These are phyloP conservation scores for Noccaea caerulescens DNA, from an alignment of 345 rosid genomes.

Conservation along the genomic window DNA sequence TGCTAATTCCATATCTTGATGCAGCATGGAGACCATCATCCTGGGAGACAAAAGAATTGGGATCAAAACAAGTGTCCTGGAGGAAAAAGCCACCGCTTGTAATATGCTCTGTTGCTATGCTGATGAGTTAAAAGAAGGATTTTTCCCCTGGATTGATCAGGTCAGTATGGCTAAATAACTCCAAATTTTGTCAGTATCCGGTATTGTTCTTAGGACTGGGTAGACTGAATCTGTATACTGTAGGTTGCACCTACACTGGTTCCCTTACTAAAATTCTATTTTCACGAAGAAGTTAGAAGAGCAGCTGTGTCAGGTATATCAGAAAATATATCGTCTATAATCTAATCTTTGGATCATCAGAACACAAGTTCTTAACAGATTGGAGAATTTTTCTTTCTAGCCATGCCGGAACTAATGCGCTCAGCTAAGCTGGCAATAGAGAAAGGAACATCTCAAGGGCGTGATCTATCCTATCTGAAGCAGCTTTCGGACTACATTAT, in stretches of 20 bases:
- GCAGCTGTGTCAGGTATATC: slow-evolving; percentile 98
- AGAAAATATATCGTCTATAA: slow-evolving; percentile 1
- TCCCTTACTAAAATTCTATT: slow-evolving; percentile 96
- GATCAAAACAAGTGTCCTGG: slow-evolving; percentile 95
- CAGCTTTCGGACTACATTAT: slow-evolving; percentile 90
- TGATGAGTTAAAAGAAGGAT: slow-evolving; percentile 98
- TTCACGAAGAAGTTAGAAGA: slow-evolving; percentile 99
- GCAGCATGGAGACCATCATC: slow-evolving; percentile 99
- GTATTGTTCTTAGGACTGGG: not conserved
- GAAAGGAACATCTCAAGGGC: slow-evolving; percentile 87
- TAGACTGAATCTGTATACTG: slow-evolving; percentile 29
- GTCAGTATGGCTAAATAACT: slow-evolving; percentile 44
- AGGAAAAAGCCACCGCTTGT: slow-evolving; percentile 99
- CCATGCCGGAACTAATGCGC: slow-evolving; percentile 96
- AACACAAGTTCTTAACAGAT: slow-evolving; percentile 22
- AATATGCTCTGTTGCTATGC: slow-evolving; percentile 99
- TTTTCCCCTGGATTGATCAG: slow-evolving; percentile 99
- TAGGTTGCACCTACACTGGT: slow-evolving; percentile 97
- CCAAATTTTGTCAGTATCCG: slow-evolving; percentile 19
- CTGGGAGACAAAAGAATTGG: slow-evolving; percentile 99
- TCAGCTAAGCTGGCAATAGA: slow-evolving; percentile 97
- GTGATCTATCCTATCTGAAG: slow-evolving; percentile 84
- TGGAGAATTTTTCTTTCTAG: slow-evolving; percentile 44
- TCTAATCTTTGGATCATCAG: not conserved
- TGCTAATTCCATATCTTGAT: slow-evolving; percentile 32